These are phyloP conservation scores for Aspergillus tanneri DNA, from an alignment of 2,329 filamentous ascomycete genomes.

Conservation along the genomic window DNA sequence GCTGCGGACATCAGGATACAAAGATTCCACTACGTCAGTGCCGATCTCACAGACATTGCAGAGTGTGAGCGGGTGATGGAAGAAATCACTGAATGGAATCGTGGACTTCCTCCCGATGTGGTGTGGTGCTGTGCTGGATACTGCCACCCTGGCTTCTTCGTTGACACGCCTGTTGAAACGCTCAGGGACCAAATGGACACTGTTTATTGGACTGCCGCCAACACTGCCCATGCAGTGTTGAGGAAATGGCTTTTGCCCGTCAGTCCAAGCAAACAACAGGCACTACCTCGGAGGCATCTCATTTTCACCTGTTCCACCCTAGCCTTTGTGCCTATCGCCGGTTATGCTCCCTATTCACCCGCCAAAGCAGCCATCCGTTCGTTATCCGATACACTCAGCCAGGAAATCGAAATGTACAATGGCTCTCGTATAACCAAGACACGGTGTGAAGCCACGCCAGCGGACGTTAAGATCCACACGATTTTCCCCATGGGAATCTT, in stretches of 20 bases:
- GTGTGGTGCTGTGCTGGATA: constrained; percentile 88
- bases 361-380: constrained; percentile 81
- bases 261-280: constrained; percentile 29
- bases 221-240: constrained; percentile 79
- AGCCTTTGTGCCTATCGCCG: constrained; percentile 73
- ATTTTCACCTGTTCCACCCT: constrained; percentile 80
- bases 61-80: constrained; percentile 70
- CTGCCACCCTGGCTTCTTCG: constrained; percentile 71
- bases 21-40: constrained; percentile 78
- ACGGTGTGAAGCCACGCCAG: constrained; percentile 48
- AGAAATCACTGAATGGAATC: constrained; percentile 77
- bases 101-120: constrained; percentile 69
- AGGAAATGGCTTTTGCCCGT: constrained; percentile 65
- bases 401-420: constrained; percentile 85
- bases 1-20: constrained; percentile 67
- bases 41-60: constrained; percentile 70
- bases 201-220: constrained; percentile 84
- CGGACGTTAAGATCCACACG: constrained; percentile 74
- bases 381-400: constrained; percentile 76
- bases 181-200: constrained; percentile 82
- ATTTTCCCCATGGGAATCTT: constrained; percentile 83
- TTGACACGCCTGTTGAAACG: constrained; percentile 67
- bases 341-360: constrained; percentile 81
- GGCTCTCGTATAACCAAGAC: constrained; percentile 51
- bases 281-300: constrained; percentile 62